phyloP scores from a whole-genome alignment of 192 early-diverging fungal genomes.

The Coemansia reversa region DNA sequence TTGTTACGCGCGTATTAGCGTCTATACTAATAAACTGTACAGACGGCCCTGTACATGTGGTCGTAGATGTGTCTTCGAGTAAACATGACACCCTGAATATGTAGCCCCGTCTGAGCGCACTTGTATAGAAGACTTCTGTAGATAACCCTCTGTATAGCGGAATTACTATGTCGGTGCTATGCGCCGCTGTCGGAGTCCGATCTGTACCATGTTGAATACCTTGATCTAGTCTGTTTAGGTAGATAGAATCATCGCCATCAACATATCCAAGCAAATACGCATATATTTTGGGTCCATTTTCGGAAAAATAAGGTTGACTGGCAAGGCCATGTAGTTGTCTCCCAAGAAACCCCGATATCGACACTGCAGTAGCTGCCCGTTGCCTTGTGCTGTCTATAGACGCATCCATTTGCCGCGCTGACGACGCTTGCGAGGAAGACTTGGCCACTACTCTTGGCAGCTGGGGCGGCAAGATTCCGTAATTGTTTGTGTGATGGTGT shows the following conservation, averaged over 20 bases:
- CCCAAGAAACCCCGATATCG: conserved; percentile 33
- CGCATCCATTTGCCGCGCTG: background rate
- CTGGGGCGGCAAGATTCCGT: background rate
- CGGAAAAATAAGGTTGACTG: background rate
- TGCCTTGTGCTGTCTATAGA: conserved; percentile 6
- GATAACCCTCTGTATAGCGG: conserved; percentile 33
- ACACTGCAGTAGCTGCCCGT: conserved; percentile 1
- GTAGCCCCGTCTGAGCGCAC: conserved; percentile 15
- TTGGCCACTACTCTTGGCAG: conserved; percentile 4
- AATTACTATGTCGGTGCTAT: conserved; percentile 25
- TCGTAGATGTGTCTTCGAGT: conserved; percentile 1
- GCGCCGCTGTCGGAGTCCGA: conserved; percentile 33
- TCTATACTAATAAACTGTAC: conserved; percentile 28
- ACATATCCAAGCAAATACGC: conserved; percentile 43
- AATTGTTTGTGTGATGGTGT: background rate
- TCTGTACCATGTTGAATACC: conserved; percentile 16
- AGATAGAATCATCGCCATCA: conserved; percentile 32
- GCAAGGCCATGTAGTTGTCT: conserved; percentile 30
- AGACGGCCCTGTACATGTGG: background rate
- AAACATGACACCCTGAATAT: conserved; percentile 24
- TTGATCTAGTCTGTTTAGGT: conserved; percentile 45
- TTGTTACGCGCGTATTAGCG: conserved; percentile 12
- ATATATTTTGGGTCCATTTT: conserved; percentile 8
- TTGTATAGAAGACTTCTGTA: conserved; percentile 21
- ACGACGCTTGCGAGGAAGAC: background rate